Evolutionary conservation across 306 rosid genomes (phyloP).

Genomic region (Corylus americana): DNA sequence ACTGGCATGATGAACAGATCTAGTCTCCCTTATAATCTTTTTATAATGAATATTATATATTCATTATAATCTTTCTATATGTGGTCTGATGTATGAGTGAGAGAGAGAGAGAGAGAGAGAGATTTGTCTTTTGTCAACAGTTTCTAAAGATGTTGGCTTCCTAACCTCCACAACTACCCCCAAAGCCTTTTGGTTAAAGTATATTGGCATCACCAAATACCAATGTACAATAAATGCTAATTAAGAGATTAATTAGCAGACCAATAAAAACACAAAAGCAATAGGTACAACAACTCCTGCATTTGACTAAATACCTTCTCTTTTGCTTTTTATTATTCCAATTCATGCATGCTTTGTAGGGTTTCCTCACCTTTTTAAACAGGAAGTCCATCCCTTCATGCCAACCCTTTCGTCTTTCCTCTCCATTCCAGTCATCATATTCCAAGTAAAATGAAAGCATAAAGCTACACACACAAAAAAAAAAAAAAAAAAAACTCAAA

Average conservation of each 20-base stretch:
- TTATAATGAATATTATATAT: too few relatives aligned
- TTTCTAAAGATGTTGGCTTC: conserved; percentile 31
- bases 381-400: conserved; percentile 26
- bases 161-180: conserved; percentile 39
- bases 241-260: conserved; percentile 16
- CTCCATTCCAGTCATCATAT: conserved; percentile 5
- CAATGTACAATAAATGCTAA: conserved; percentile 4
- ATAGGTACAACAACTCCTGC: conserved; percentile 38
- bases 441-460: not conserved
- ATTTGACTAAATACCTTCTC: conserved; percentile 31
- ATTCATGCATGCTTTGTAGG: not conserved
- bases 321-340: conserved; percentile 19
- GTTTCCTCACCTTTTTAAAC: not conserved
- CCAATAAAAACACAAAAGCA: conserved; percentile 1
- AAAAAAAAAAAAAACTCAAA: not conserved
- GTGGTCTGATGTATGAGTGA: conserved; percentile 1
- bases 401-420: conserved; percentile 2
- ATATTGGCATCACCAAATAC: conserved; percentile 5
- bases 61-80: not conserved
- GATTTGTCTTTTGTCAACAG: conserved; percentile 26
- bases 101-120: not conserved
- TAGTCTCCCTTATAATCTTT: conserved; percentile 7
- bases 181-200: conserved; percentile 19
- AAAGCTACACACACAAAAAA: not conserved
- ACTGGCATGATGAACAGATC: conserved; percentile 30